Evolutionary conservation across 768 basidiomycete genomes (phyloP), one percentile per base, ranked within the genome.

Genomic region (Phylloporus arenicola): DNA sequence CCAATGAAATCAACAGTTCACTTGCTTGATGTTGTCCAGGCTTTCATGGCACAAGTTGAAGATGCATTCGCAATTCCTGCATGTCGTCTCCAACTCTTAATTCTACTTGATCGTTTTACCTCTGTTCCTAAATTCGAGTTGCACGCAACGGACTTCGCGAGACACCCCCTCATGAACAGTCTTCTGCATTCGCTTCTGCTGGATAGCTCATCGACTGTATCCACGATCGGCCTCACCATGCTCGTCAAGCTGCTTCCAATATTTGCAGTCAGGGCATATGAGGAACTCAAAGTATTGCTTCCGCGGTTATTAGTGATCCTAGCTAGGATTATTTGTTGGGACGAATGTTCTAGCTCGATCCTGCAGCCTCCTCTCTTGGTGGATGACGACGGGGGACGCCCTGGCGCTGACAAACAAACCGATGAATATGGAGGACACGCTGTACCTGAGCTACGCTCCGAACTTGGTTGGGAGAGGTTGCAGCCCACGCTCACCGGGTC

Each of bases 281-380:
- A 76, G 10, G 68, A 73, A 7, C 72, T 92, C 49, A 82, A 79
- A 57, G 56, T 61, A 31, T 70, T 83, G 43, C 75, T 92, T 6
- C 88, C 89, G 3, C 74, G 69, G 43, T 70, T 91, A 5, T 72
- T 90, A 35, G 79, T 75, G 12, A 76, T 89, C 41, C 74, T 91
- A 9, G 84, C 85, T 0, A 74, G 86, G 47, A 74, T 83, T 16
- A 71, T 91, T 54, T 88, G 84, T 63, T 92, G 90, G 89, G 82
- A 81, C 54, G 79, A 80, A 49, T 66, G 76, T 46, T 68, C 72
- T 17, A 65, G 73, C 6, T 63, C 70, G 12, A 44, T 58, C 57
- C 45, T 63, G 37, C 63, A 64, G 3, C 57, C 64, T 11, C 66
- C 71, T 51, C 61, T 57, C 24, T 69, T 63, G 13, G 63, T 70